phyloP scores from a whole-genome alignment of 768 basidiomycete genomes.

The Suillus luteus region DNA sequence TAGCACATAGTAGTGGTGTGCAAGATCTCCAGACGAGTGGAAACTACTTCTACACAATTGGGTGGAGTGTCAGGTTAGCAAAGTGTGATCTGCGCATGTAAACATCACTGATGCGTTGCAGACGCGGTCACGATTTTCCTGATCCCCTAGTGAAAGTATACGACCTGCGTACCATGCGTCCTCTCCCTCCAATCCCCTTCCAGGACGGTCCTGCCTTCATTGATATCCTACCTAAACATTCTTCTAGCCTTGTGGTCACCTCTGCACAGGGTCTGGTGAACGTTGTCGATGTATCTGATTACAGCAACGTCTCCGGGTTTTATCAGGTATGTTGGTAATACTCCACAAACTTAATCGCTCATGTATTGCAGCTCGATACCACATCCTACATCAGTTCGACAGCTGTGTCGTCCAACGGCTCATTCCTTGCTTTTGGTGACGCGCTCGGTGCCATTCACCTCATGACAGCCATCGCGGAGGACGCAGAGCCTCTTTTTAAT shows the following conservation, averaged over 20 bases:
- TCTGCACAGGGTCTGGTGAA: conserved; percentile 85
- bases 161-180: conserved; percentile 80
- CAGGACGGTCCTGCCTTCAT: conserved; percentile 87
- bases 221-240: conserved; percentile 73
- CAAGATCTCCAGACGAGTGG: conserved; percentile 80
- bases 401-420: conserved; percentile 81
- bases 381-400: conserved; percentile 76
- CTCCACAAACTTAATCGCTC: background rate
- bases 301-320: conserved; percentile 67
- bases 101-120: conserved; percentile 32
- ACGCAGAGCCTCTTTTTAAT: conserved; percentile 69
- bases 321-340: conserved; percentile 60
- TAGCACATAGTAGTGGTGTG: conserved; percentile 81
- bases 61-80: conserved; percentile 77
- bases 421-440: conserved; percentile 94
- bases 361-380: conserved; percentile 56
- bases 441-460: conserved; percentile 83
- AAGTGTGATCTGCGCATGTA: background rate
- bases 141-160: conserved; percentile 94
- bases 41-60: conserved; percentile 84
- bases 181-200: conserved; percentile 86
- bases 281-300: conserved; percentile 78
- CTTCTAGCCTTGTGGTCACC: conserved; percentile 71
- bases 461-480: conserved; percentile 69
- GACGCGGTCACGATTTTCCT: conserved; percentile 84